phyloP scores from a whole-genome alignment of 208 protist species.

The Phytomonas francai region DNA sequence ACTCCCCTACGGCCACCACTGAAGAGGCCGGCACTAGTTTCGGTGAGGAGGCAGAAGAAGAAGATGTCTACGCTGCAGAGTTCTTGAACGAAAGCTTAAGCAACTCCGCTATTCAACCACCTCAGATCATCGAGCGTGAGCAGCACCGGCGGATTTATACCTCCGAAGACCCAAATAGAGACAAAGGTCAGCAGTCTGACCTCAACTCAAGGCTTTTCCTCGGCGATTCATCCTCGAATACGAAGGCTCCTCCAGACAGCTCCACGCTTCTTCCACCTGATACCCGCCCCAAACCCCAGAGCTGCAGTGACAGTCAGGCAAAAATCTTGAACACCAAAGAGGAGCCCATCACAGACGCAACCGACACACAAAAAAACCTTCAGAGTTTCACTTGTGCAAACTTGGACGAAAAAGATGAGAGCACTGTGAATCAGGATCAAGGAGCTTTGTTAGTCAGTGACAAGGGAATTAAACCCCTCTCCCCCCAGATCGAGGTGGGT shows the following conservation, averaged over 20 bases:
- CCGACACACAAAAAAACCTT: no score
- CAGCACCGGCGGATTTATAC: conserved; percentile 47
- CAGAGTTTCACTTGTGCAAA: no score
- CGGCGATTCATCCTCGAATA: conserved; percentile 6
- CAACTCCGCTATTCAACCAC: conserved; percentile 22
- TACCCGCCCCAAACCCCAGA: conserved; percentile 8
- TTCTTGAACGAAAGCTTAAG: conserved; percentile 15
- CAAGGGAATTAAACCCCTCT: no score
- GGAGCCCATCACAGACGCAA: no score
- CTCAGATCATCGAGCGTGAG: conserved; percentile 82
- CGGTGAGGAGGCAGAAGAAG: conserved; percentile 22
- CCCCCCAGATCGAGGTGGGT: no score
- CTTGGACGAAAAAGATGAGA: no score
- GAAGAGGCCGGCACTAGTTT: conserved; percentile 64
- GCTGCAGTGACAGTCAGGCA: conserved; percentile 8
- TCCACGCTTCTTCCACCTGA: not conserved
- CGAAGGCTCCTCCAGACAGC: conserved; percentile 7
- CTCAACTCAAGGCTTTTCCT: no score
- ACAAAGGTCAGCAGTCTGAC: no score
- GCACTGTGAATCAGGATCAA: no score
- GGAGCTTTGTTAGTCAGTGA: no score
- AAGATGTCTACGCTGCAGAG: conserved; percentile 16
- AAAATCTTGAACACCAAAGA: no score
- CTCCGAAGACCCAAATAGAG: not conserved
- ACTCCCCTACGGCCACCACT: conserved; percentile 66